Evolutionary conservation across 2,329 filamentous ascomycete genomes (phyloP), one percentile per base, ranked within the genome.

Genomic region (Fusarium humuli): DNA sequence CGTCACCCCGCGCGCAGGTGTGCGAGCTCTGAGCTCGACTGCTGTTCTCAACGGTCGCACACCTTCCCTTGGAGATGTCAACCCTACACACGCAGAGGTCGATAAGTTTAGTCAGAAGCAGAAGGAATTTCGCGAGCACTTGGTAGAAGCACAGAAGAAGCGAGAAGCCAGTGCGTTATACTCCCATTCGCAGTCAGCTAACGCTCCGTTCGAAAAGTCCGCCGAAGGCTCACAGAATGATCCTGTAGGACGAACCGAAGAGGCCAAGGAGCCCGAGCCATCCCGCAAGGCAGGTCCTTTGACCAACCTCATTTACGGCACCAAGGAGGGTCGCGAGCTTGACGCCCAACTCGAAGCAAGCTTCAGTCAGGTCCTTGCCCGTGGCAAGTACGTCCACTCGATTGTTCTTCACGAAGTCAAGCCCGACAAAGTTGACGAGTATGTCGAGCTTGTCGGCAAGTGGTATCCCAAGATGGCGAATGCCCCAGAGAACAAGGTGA

Each of bases 381-480:
- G 96, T 71, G 96, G 96, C 78, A 99, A 99, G 84, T 99, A 99
- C 77, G 94, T 99, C 57, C 96, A 99, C 82, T 97, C 94, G 48
- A 98, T 99, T 79, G 94, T 97, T 63, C 94, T 97, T 78, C 96
- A 99, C 84, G 89, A 97, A 67, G 96, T 99, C 72, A 94, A 97
- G 83, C 94, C 94, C 66, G 94, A 98, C 76, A 96, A 94, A 83
- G 93, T 98, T 48, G 94, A 98, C 69, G 95, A 98, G 77, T 99
- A 99, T 78, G 91, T 95, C 54, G 87, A 95, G 62, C 86, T 98
- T 52, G 93, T 98, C 16, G 94, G 96, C 65, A 86, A 88, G 40
- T 98, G 94, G 92, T 99, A 99, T 78, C 95, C 96, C 11, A 90
- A 88, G 78, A 94, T 98, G 87, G 96, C 96, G 47, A 86, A 87